These are phyloP conservation scores for Myxozyma neglecta DNA, from an alignment of 805 yeast genomes.

Conservation along the genomic window DNA sequence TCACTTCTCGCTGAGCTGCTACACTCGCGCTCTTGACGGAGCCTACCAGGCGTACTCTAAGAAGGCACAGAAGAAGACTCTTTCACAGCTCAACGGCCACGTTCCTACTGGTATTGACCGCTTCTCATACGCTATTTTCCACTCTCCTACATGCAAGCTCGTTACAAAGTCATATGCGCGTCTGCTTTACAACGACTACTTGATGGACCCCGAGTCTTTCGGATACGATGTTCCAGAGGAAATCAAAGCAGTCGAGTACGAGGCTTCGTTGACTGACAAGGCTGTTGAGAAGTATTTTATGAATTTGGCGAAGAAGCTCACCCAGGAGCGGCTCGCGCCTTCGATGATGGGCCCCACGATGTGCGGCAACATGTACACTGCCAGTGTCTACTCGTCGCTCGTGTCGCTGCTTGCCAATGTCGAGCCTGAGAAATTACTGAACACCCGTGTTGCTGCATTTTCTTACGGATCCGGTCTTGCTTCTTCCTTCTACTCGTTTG, in stretches of 20 bases:
- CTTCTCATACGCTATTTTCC: slow-evolving; percentile 94
- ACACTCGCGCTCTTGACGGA: slow-evolving; percentile 87
- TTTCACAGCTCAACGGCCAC: slow-evolving; percentile 46
- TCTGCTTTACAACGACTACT: slow-evolving; percentile 83
- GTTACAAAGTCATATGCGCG: slow-evolving; percentile 92
- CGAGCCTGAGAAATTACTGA: slow-evolving; percentile 70
- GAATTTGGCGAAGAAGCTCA: slow-evolving; percentile 66
- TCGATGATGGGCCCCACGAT: slow-evolving; percentile 87
- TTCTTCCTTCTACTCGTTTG: slow-evolving; percentile 77
- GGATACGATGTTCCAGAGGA: slow-evolving; percentile 48
- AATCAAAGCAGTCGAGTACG: slow-evolving; percentile 64
- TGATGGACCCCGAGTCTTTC: slow-evolving; percentile 58
- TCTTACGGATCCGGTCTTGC: slow-evolving; percentile 99
- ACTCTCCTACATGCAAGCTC: slow-evolving; percentile 95
- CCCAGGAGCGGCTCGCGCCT: slow-evolving; percentile 70
- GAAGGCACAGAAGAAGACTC: slow-evolving; percentile 61
- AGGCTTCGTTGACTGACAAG: slow-evolving; percentile 76
- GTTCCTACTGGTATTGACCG: slow-evolving; percentile 57
- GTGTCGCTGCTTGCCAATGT: slow-evolving; percentile 76
- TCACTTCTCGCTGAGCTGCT: slow-evolving; percentile 90
- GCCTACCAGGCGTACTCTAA: slow-evolving; percentile 80
- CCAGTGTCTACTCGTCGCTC: slow-evolving; percentile 83
- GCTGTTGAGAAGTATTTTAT: slow-evolving; percentile 82
- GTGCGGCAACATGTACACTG: slow-evolving; percentile 98
- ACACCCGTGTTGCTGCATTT: slow-evolving; percentile 85